A percentile compares a stretch with the other conserved stretches of the same genome.
These are phyloP conservation scores for Leishmania aethiopica DNA, from an alignment of 208 protist species.

Conservation along the genomic window DNA sequence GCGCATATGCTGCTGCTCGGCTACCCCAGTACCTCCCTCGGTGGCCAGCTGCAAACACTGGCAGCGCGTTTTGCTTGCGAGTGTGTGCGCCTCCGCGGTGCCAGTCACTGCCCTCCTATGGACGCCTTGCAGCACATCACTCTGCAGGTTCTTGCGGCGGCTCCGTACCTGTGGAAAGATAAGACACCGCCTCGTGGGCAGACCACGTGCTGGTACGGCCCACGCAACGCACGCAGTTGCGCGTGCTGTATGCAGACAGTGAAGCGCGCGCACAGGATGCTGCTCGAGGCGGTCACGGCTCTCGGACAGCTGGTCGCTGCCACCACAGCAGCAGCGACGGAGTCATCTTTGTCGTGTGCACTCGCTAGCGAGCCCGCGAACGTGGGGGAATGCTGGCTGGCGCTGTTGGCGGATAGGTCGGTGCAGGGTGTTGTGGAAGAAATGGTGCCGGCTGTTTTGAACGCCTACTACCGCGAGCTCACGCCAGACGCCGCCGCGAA, in stretches of 20 bases:
- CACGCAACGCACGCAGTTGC: neutral
- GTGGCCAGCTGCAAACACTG: constrained; percentile 12
- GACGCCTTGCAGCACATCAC: constrained; percentile 5
- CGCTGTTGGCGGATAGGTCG: constrained; percentile 22
- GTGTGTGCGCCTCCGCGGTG: constrained; percentile 10
- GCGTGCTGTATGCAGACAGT: constrained; percentile 7
- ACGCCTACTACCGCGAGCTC: constrained; percentile 13
- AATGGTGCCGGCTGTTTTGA: constrained; percentile 18
- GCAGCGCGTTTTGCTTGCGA: constrained; percentile 19
- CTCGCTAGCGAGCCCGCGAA: neutral
- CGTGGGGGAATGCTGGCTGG: constrained; percentile 18
- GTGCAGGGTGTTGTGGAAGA: constrained; percentile 17
- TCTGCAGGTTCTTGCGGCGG: constrained; percentile 11
- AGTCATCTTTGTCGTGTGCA: neutral
- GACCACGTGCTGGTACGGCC: constrained; percentile 18
- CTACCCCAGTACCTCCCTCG: constrained; percentile 26
- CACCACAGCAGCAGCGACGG: neutral
- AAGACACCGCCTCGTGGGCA: constrained; percentile 3
- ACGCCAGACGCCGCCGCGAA: constrained; percentile 1
- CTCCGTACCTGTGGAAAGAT: constrained; percentile 14
- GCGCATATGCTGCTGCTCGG: constrained; percentile 43
- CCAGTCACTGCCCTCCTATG: constrained; percentile 3
- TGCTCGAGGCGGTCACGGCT: constrained; percentile 13
- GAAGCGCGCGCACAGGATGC: neutral
- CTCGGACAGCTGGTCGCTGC: constrained; percentile 14